These are phyloP conservation scores for Ambrosia hybrid DNA, from an alignment of 140 eudicot genomes.

Conservation along the genomic window DNA sequence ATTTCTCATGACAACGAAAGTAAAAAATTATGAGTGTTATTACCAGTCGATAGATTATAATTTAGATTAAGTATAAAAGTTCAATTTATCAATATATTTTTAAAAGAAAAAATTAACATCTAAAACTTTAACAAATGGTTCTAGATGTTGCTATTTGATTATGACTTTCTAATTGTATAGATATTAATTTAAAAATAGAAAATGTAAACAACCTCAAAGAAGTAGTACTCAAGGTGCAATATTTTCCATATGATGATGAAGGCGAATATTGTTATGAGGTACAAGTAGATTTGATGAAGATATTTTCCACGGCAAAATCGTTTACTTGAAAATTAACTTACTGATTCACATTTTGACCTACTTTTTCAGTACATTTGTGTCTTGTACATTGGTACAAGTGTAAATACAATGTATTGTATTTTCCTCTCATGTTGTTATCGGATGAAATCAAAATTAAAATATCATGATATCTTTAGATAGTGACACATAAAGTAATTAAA, in stretches of 20 bases:
- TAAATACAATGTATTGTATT: no score
- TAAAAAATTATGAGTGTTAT: no score
- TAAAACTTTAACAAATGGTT: neutral
- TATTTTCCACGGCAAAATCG: slow-evolving; percentile 20
- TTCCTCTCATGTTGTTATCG: no score
- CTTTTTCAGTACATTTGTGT: neutral
- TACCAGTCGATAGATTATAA: no score
- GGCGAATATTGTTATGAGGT: slow-evolving; percentile 19
- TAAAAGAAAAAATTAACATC: neutral
- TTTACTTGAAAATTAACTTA: slow-evolving; percentile 4
- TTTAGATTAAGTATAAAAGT: no score
- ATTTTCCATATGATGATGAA: slow-evolving; percentile 17
- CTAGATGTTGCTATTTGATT: neutral
- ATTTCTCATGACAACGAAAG: no score
- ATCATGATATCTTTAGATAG: no score
- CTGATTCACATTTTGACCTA: slow-evolving; percentile 18
- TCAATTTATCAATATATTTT: neutral
- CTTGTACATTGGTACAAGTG: no score
- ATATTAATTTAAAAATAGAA: no score
- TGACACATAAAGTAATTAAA: no score
- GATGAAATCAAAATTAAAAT: no score
- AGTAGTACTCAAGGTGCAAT: slow-evolving; percentile 31
- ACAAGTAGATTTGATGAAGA: slow-evolving; percentile 33
- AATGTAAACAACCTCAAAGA: slow-evolving; percentile 4
- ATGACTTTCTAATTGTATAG: no score